Percentiles rank a stretch among this genome's conserved stretches.
phyloP scores from a whole-genome alignment of 2,329 filamentous ascomycete species.

The Colletotrichum sp. region DNA sequence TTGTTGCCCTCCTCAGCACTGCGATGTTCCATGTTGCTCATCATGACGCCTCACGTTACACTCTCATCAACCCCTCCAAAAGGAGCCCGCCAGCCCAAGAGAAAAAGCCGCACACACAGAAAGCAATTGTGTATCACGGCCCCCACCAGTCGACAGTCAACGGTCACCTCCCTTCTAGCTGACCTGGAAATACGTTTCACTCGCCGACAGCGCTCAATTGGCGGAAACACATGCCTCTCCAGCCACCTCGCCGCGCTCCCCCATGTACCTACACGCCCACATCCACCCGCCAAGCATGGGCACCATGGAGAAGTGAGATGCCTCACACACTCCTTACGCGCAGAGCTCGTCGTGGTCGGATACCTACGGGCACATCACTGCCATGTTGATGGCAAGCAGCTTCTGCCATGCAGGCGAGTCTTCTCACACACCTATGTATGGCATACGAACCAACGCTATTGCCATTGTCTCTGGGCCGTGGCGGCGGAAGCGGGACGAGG shows the following conservation, averaged over 20 bases:
- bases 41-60: background rate
- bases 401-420: background rate
- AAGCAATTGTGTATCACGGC: conserved; percentile 25
- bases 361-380: background rate
- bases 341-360: background rate
- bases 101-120: background rate
- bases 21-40: conserved; percentile 10
- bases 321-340: background rate
- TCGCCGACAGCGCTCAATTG: conserved; percentile 2
- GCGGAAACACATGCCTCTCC: background rate
- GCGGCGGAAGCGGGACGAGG: background rate
- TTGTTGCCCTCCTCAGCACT: background rate
- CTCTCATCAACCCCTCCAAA: background rate
- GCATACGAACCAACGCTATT: background rate
- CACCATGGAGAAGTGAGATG: background rate
- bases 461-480: background rate
- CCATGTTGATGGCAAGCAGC: background rate
- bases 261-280: background rate
- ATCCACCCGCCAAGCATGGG: background rate
- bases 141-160: background rate
- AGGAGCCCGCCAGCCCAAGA: background rate
- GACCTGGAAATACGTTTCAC: background rate
- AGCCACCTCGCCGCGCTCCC: background rate
- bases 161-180: background rate
- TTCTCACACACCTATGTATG: background rate